phyloP scores from a whole-genome alignment of 768 basidiomycete genomes.

The Exsudoporus frostii region DNA sequence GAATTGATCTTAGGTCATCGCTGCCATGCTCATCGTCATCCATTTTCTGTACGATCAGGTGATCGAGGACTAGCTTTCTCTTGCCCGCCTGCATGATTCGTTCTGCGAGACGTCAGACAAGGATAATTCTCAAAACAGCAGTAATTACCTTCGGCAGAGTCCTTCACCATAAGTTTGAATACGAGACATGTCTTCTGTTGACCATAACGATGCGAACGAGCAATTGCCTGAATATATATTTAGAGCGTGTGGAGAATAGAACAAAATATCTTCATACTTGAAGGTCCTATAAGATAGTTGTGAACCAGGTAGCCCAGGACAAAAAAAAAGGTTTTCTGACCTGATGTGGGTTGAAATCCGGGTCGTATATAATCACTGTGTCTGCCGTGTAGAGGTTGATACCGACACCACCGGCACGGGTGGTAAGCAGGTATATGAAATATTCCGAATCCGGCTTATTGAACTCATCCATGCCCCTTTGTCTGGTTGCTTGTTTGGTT shows the following conservation, averaged over 20 bases:
- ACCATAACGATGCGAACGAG: slow-evolving; percentile 91
- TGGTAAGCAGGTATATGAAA: slow-evolving; percentile 89
- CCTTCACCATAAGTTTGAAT: slow-evolving; percentile 95
- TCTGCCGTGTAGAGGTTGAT: slow-evolving; percentile 93
- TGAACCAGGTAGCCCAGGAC: slow-evolving; percentile 9
- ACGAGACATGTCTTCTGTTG: slow-evolving; percentile 93
- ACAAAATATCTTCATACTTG: slow-evolving; percentile 56
- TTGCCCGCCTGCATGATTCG: slow-evolving; percentile 92
- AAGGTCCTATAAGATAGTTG: slow-evolving; percentile 53
- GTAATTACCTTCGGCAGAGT: slow-evolving; percentile 77
- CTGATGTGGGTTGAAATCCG: slow-evolving; percentile 98
- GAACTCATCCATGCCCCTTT: slow-evolving; percentile 94
- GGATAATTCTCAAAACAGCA: not conserved
- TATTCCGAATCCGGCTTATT: slow-evolving; percentile 83
- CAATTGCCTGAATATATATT: slow-evolving; percentile 67
- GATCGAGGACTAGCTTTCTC: slow-evolving; percentile 91
- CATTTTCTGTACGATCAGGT: slow-evolving; percentile 95
- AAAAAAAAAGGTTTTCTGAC: slow-evolving; percentile 35
- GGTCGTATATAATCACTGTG: slow-evolving; percentile 90
- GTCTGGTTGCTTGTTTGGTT: slow-evolving; percentile 79
- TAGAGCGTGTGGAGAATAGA: not conserved
- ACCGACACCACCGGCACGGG: slow-evolving; percentile 91
- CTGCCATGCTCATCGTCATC: slow-evolving; percentile 74
- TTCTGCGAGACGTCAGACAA: slow-evolving; percentile 46
- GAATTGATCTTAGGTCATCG: slow-evolving; percentile 83